Percentiles rank a stretch among this genome's conserved stretches.
These are phyloP conservation scores for Phytophthora macrochlamydospora DNA, from an alignment of 352 stramenopile genomes.

Conservation along the genomic window DNA sequence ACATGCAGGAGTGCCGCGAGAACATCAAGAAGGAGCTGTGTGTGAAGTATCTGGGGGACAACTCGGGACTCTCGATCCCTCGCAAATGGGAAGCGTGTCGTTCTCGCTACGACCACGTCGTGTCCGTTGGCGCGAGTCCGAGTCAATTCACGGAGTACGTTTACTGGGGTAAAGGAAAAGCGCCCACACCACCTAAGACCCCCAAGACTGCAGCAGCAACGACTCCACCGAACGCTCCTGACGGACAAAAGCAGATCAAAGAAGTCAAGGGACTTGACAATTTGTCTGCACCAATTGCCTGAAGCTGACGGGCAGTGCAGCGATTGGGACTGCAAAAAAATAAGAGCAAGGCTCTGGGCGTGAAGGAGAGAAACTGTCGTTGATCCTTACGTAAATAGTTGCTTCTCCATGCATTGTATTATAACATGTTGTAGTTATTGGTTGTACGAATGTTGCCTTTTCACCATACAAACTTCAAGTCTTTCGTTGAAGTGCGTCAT, in stretches of 20 bases:
- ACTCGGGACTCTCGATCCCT: slow-evolving; percentile 14
- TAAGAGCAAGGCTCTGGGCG: too few species aligned
- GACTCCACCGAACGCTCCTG: background rate
- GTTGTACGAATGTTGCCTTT: too few species aligned
- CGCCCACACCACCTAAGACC: background rate
- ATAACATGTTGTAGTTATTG: too few species aligned
- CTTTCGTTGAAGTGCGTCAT: too few species aligned
- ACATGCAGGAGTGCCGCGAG: slow-evolving; percentile 5
- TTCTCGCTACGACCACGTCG: slow-evolving; percentile 14
- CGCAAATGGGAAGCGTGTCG: slow-evolving; percentile 26
- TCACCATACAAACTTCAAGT: too few species aligned
- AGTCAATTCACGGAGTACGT: slow-evolving; percentile 2
- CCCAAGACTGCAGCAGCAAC: background rate
- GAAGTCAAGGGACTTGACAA: background rate
- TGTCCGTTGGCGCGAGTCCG: background rate
- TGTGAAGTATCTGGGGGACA: slow-evolving; percentile 19
- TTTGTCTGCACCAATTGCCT: background rate
- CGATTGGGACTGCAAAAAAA: too few species aligned
- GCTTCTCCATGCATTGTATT: too few species aligned
- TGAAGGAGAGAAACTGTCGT: too few species aligned
- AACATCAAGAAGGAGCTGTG: slow-evolving; percentile 20
- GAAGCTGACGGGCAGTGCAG: background rate
- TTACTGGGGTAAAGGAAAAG: slow-evolving; percentile 7
- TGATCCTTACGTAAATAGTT: too few species aligned
- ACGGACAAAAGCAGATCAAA: background rate